Percentiles rank a stretch among this genome's conserved stretches.
Evolutionary conservation across 2,329 filamentous ascomycete genomes (phyloP).

Genomic region (Thielaviopsis cerberus): DNA sequence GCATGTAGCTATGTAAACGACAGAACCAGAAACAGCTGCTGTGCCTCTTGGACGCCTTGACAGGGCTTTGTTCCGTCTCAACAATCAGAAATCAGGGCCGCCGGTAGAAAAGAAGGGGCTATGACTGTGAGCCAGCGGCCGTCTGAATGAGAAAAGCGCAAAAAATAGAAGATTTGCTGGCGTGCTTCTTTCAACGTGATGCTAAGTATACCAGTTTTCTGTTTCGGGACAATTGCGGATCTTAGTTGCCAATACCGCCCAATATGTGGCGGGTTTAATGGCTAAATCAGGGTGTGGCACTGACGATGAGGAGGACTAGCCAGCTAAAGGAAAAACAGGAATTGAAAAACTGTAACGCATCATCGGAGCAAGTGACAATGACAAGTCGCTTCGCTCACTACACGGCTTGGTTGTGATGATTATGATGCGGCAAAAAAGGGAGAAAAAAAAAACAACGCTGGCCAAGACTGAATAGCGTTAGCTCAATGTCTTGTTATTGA

Average conservation of each 20-base stretch:
- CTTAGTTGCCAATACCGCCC: neutral
- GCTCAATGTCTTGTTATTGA: neutral
- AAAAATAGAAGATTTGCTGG: neutral
- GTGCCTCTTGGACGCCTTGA: neutral
- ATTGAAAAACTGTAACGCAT: neutral
- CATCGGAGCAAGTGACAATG: neutral
- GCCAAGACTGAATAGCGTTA: neutral
- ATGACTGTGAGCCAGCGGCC: neutral
- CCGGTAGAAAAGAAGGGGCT: neutral
- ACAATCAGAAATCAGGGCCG: neutral
- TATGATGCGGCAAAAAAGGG: neutral
- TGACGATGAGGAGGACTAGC: neutral
- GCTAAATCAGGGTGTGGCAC: neutral
- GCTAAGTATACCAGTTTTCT: neutral
- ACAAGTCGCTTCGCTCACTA: neutral
- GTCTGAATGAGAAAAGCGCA: neutral
- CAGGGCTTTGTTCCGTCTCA: neutral
- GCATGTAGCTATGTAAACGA: neutral
- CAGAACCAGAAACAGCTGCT: neutral
- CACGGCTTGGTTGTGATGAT: neutral
- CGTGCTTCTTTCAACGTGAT: neutral
- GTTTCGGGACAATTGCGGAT: neutral
- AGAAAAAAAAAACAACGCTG: too few relatives aligned
- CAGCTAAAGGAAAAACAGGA: neutral
- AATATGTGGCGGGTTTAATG: neutral